Conservation (phyloP, 139 green algal genomes). For the Nannochloris sp. region DNA sequence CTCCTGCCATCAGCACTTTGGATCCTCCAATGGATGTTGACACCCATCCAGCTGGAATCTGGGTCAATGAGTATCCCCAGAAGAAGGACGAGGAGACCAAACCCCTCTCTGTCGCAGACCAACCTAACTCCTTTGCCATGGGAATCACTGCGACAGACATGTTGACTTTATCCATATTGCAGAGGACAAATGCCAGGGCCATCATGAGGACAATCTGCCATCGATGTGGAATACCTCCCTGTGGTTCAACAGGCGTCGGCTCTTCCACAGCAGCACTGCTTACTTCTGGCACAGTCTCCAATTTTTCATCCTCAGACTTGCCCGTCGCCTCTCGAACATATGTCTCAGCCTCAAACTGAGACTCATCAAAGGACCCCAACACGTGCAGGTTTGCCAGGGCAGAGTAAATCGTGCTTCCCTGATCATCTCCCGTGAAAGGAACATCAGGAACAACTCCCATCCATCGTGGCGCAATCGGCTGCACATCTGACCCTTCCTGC, state of each 20-base stretch:
- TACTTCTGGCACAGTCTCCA: background rate
- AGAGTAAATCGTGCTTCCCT: slow-evolving; percentile 23
- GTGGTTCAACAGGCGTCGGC: slow-evolving; percentile 3
- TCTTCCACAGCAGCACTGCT: background rate
- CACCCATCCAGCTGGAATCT: slow-evolving; percentile 87
- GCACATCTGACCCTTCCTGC: background rate
- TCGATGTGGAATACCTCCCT: slow-evolving; percentile 31
- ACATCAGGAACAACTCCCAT: slow-evolving; percentile 10
- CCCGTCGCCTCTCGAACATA: background rate
- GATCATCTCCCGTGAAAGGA: slow-evolving; percentile 29
- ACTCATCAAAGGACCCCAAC: slow-evolving; percentile 13
- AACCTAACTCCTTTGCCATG: slow-evolving; percentile 91
- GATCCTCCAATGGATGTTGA: slow-evolving; percentile 76
- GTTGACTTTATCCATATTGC: slow-evolving; percentile 99
- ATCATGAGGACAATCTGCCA: slow-evolving; percentile 51
- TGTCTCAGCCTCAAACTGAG: slow-evolving; percentile 2
- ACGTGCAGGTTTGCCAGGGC: slow-evolving; percentile 14
- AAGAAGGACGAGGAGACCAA: slow-evolving; percentile 95
- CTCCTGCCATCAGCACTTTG: slow-evolving; percentile 75
- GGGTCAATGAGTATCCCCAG: slow-evolving; percentile 90
- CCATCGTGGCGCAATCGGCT: background rate
- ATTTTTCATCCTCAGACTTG: no score
- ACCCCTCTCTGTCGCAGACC: slow-evolving; percentile 73
- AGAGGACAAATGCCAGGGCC: slow-evolving; percentile 75
- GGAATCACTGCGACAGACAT: slow-evolving; percentile 98